Percentiles rank a stretch among this genome's conserved stretches.
Conservation (phyloP, 2,329 filamentous ascomycete species). For the Aspergillus fructus region DNA sequence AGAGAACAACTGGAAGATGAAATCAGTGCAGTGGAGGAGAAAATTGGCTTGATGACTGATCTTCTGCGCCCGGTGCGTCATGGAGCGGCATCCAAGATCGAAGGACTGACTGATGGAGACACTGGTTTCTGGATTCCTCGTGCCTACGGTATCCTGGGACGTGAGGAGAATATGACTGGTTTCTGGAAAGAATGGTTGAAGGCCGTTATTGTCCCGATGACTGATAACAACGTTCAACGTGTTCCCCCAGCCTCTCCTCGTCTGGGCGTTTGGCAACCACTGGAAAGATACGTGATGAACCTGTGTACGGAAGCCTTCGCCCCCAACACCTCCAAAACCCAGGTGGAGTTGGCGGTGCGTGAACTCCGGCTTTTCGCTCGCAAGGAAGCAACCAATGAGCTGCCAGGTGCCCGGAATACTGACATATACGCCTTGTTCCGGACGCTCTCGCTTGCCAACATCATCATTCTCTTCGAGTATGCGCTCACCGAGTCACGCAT, state of each 20-base stretch:
- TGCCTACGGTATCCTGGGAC: slow-evolving; percentile 87
- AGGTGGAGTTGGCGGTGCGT: slow-evolving; percentile 86
- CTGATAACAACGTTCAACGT: slow-evolving; percentile 75
- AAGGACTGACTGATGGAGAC: slow-evolving; percentile 91
- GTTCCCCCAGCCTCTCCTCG: slow-evolving; percentile 86
- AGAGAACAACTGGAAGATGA: slow-evolving; percentile 87
- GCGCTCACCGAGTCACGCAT: slow-evolving; percentile 90
- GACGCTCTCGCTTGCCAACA: slow-evolving; percentile 84
- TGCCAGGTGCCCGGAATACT: slow-evolving; percentile 85
- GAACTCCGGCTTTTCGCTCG: slow-evolving; percentile 89
- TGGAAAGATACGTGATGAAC: slow-evolving; percentile 96
- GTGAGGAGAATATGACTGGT: slow-evolving; percentile 75
- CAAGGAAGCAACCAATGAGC: slow-evolving; percentile 88
- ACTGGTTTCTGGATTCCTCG: slow-evolving; percentile 94
- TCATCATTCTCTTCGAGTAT: slow-evolving; percentile 90
- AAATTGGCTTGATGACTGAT: slow-evolving; percentile 95
- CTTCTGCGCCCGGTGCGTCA: slow-evolving; percentile 88
- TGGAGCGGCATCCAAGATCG: slow-evolving; percentile 93
- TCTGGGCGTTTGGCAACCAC: slow-evolving; percentile 90
- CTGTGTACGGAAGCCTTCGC: slow-evolving; percentile 92
- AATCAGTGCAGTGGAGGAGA: slow-evolving; percentile 94
- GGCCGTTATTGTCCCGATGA: slow-evolving; percentile 93
- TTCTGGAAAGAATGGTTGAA: slow-evolving; percentile 99
- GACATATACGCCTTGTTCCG: slow-evolving; percentile 93
- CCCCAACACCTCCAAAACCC: slow-evolving; percentile 88